Evolutionary conservation across 345 rosid genomes (phyloP).

Genomic region (Brassica juncea): DNA sequence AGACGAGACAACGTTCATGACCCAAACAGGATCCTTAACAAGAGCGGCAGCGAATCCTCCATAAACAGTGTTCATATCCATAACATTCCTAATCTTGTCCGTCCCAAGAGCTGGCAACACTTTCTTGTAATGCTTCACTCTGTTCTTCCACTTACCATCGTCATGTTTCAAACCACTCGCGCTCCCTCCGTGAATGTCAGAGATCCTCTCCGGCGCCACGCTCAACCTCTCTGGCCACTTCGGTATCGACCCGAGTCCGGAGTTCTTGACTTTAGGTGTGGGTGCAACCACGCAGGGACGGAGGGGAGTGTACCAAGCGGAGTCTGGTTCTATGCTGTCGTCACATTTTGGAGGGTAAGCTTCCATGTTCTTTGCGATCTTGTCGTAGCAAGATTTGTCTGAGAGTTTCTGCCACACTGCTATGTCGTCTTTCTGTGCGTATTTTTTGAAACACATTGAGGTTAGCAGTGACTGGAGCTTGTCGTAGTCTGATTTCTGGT

Average conservation of each 20-base stretch:
- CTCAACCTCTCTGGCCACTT: conserved; percentile 86
- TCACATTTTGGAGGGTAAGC: conserved; percentile 88
- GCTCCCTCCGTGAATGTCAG: conserved; percentile 71
- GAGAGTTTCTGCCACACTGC: conserved; percentile 94
- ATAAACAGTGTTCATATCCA: conserved; percentile 96
- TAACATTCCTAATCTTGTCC: conserved; percentile 78
- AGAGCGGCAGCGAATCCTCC: conserved; percentile 90
- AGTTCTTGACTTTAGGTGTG: conserved; percentile 51
- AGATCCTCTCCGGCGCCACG: conserved; percentile 65
- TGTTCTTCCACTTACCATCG: conserved; percentile 78
- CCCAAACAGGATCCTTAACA: conserved; percentile 83
- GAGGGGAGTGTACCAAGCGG: conserved; percentile 97
- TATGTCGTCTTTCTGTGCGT: conserved; percentile 78
- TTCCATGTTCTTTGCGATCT: conserved; percentile 60
- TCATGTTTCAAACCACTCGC: conserved; percentile 66
- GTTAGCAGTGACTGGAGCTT: conserved; percentile 74
- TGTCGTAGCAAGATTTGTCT: conserved; percentile 67
- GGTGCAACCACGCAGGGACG: conserved; percentile 89
- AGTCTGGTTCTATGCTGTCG: conserved; percentile 89
- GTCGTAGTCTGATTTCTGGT: conserved; percentile 82
- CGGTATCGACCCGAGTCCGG: conserved; percentile 61
- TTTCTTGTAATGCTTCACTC: conserved; percentile 89
- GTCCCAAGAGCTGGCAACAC: conserved; percentile 79
- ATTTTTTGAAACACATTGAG: conserved; percentile 89
- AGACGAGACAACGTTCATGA: conserved; percentile 94